Evolutionary conservation across 148 eudicot genomes (phyloP).

Genomic region (Rhododendron griersonianum): DNA sequence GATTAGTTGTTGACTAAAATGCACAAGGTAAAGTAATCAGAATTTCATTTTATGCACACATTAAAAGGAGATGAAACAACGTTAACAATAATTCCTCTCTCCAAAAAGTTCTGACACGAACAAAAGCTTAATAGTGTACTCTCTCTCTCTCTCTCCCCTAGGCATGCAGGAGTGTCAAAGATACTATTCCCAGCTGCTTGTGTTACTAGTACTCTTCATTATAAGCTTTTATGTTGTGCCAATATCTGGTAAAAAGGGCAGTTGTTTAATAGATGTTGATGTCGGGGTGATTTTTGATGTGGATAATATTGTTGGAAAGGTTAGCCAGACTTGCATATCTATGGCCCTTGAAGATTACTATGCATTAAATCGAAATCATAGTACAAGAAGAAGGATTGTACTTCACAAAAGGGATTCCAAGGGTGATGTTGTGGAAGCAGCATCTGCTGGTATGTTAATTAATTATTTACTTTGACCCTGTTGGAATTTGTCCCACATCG

Average conservation of each 20-base stretch:
- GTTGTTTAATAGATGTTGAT: constrained; percentile 18
- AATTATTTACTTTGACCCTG: no score
- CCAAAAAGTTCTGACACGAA: background rate
- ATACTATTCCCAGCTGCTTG: background rate
- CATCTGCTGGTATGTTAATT: constrained; percentile 34
- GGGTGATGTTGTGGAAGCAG: constrained; percentile 30
- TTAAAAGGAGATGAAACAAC: background rate
- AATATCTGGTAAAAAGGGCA: background rate
- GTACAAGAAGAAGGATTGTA: constrained; percentile 28
- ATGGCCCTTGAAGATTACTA: constrained; percentile 61
- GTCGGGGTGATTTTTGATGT: constrained; percentile 48
- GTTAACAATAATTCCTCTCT: background rate
- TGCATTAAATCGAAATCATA: constrained; percentile 20
- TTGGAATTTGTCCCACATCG: no score
- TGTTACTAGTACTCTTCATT: background rate
- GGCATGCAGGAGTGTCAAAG: background rate
- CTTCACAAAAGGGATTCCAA: constrained; percentile 42
- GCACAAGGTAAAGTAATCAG: background rate
- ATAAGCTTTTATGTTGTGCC: background rate
- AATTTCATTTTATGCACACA: background rate
- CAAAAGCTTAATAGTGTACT: background rate
- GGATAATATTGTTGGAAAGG: constrained; percentile 28
- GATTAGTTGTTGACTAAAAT: background rate
- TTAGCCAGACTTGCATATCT: constrained; percentile 32
- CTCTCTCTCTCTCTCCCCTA: background rate